Evolutionary conservation across 2,329 filamentous ascomycete genomes (phyloP).

Genomic region (Colletotrichum sp.): DNA sequence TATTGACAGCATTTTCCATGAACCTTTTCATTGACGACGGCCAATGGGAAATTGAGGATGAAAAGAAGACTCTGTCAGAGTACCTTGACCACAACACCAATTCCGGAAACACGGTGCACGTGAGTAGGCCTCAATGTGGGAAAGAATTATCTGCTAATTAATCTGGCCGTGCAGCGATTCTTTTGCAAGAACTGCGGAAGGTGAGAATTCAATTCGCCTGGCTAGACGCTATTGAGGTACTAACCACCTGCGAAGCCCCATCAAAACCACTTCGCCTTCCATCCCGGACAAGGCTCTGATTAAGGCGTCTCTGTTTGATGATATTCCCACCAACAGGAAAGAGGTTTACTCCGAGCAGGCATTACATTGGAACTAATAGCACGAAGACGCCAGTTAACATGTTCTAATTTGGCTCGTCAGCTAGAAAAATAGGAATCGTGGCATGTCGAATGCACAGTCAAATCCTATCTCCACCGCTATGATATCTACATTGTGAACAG

Average conservation of each 20-base stretch:
- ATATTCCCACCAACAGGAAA: not conserved
- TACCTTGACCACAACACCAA: conserved; percentile 10
- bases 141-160: not conserved
- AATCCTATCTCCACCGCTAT: not conserved
- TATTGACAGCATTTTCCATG: not conserved
- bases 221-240: not conserved
- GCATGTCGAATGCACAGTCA: not conserved
- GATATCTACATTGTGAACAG: not conserved
- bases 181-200: conserved; percentile 15
- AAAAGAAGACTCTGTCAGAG: not conserved
- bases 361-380: not conserved
- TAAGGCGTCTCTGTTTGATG: conserved; percentile 15
- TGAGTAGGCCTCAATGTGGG: not conserved
- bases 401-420: not conserved
- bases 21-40: not conserved
- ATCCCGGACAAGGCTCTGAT: not conserved
- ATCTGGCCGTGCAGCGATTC: not conserved
- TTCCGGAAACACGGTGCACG: conserved; percentile 4
- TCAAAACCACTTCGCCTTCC: not conserved
- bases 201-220: not conserved
- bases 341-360: not conserved
- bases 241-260: not conserved
- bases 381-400: not conserved
- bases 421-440: not conserved
- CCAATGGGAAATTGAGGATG: not conserved